Percentiles rank a stretch among this genome's conserved stretches.
phyloP scores from a whole-genome alignment of 768 basidiomycete species.

The Clavulina sp. region DNA sequence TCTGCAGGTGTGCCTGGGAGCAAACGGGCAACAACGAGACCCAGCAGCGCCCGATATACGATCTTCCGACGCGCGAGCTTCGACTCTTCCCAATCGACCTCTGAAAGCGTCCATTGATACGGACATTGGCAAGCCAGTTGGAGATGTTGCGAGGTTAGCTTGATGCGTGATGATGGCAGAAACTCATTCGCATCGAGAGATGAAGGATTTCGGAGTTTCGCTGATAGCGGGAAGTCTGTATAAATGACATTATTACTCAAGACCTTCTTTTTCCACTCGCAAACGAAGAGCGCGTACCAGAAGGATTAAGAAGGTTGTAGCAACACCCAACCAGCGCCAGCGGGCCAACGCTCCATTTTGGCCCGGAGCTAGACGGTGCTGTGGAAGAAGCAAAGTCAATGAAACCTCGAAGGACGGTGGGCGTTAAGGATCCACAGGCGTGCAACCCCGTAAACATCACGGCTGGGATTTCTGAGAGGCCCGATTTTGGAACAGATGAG shows the following conservation, averaged over 20 bases:
- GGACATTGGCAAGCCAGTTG: constrained; percentile 63
- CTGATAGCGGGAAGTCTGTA: constrained; percentile 41
- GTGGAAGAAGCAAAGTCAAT: neutral
- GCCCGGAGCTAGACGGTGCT: neutral
- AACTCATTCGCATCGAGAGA: constrained; percentile 4
- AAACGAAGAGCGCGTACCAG: neutral
- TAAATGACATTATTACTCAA: neutral
- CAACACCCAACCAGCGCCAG: constrained; percentile 59
- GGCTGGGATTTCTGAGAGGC: neutral
- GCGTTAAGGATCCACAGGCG: constrained; percentile 12
- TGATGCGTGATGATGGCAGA: constrained; percentile 8
- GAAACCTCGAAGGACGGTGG: constrained; percentile 9
- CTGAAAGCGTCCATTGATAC: constrained; percentile 34
- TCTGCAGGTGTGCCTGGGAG: constrained; percentile 5
- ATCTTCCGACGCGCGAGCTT: constrained; percentile 47
- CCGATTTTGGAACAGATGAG: neutral
- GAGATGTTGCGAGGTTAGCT: constrained; percentile 33
- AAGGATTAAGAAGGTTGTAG: constrained; percentile 39
- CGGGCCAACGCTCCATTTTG: constrained; percentile 17
- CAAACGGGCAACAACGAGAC: too few relatives aligned
- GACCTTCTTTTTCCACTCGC: neutral
- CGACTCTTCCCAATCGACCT: constrained; percentile 20
- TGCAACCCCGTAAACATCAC: constrained; percentile 9
- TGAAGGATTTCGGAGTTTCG: constrained; percentile 13
- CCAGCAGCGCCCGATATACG: constrained; percentile 51